Evolutionary conservation across 73 alveolate genomes (phyloP).

Genomic region (Paramecium tetraurelia): DNA sequence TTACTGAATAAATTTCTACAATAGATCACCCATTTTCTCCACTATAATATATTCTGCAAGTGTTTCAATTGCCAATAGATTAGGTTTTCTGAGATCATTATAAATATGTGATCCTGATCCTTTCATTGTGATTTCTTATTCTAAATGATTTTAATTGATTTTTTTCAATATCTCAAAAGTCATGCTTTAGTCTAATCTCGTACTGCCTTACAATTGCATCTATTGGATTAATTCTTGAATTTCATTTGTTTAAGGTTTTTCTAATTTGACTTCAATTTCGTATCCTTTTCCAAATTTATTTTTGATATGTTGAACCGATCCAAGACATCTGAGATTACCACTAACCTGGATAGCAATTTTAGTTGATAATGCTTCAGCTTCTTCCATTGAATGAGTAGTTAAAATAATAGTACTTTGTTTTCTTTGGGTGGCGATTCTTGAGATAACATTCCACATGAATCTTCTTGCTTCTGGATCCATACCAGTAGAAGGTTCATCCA

Average conservation of each 20-base stretch:
- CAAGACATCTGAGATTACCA: constrained; percentile 88
- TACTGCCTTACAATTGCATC: neutral
- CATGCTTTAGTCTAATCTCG: constrained; percentile 49
- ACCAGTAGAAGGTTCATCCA: constrained; percentile 99
- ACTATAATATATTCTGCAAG: constrained; percentile 52
- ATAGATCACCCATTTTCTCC: constrained; percentile 37
- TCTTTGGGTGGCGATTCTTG: constrained; percentile 82
- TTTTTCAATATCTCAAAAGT: neutral
- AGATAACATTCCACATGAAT: constrained; percentile 97
- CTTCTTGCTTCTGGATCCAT: constrained; percentile 98
- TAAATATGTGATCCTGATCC: constrained; percentile 58
- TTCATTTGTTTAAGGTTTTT: constrained; percentile 48
- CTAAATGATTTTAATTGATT: neutral
- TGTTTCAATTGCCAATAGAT: constrained; percentile 18
- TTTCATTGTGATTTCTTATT: neutral
- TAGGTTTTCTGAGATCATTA: constrained; percentile 47
- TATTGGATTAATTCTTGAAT: neutral
- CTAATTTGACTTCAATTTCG: constrained; percentile 78
- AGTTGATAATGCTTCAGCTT: constrained; percentile 83
- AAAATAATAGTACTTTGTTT: constrained; percentile 73
- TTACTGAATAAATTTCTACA: constrained; percentile 15
- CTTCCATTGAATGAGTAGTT: constrained; percentile 89
- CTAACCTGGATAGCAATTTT: constrained; percentile 86
- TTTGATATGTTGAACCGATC: constrained; percentile 80
- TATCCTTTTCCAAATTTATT: constrained; percentile 88